Conservation (phyloP, 1,139 yeast species). For the Pichiaceae sp. region DNA sequence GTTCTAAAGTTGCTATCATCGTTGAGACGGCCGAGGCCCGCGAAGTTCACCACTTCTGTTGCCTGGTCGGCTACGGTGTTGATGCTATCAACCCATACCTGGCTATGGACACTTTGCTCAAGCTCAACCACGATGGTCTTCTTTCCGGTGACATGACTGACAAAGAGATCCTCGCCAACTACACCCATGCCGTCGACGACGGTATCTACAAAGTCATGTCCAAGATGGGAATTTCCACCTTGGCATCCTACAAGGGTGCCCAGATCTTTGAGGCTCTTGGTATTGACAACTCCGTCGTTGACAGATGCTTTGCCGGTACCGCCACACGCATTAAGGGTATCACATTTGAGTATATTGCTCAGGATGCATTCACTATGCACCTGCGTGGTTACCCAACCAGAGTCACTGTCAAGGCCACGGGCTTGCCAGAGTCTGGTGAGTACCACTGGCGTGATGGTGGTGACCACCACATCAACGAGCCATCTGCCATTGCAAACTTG, state of each 20-base stretch:
- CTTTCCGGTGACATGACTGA: constrained; percentile 52
- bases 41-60: constrained; percentile 94
- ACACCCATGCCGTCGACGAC: constrained; percentile 74
- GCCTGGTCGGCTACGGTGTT: constrained; percentile 93
- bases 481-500: constrained; percentile 87
- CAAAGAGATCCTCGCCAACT: constrained; percentile 60
- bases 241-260: constrained; percentile 97
- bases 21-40: constrained; percentile 96
- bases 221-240: constrained; percentile 97
- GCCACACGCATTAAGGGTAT: constrained; percentile 96
- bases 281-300: constrained; percentile 90
- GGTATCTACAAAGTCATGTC: constrained; percentile 97
- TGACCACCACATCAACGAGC: constrained; percentile 89
- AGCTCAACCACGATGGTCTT: constrained; percentile 77
- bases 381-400: constrained; percentile 86
- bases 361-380: constrained; percentile 90
- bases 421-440: constrained; percentile 92
- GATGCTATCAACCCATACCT: constrained; percentile 93
- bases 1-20: constrained; percentile 88
- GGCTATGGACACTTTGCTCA: constrained; percentile 80
- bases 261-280: constrained; percentile 97
- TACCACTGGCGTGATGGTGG: constrained; percentile 99
- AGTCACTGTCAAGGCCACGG: constrained; percentile 58
- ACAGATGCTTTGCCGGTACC: constrained; percentile 93
- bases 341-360: constrained; percentile 91